Evolutionary conservation across 225 moss, liverwort and hornwort species (phyloP), one percentile per base, ranked within the genome.

Genomic region (Physcomitrium patens): DNA sequence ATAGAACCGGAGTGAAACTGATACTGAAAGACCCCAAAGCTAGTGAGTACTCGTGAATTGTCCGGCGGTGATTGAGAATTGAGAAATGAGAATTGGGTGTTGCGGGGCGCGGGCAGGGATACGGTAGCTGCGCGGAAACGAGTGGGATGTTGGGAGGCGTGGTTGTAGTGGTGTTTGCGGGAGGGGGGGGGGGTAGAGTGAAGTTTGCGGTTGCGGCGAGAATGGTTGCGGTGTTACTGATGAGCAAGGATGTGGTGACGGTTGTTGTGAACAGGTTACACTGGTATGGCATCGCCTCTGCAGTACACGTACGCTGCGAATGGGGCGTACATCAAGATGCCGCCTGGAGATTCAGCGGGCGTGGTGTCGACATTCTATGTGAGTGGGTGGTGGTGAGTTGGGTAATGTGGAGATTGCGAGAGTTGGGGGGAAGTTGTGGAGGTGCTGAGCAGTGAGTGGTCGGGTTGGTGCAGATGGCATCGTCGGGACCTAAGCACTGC

Each of bases 361-460:
- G 79, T 83, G 8, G 81, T 86, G 1, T 74, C 86, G 0, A 83
- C 81, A 23, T 71, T 89, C 15, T 89, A 89, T 15, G 65, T 79
- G 73, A 79, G 71, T 28, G 3, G 31, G 5, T 37, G 2, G 2
- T 37, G 31, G 2, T 37, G 31, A 7, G 1, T 37, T 37, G 31
- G 31, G 31, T 37, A 37, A 7, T 37, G 31, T 24, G 1, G 24
- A 24, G 24, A 24, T 1, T 24, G 24, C 24, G 24, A 9, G 14
- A 59, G 59, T 5, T 27, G 16, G 16, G 0, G 0, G 2, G 2
- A 7, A 7, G 42, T 2, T 12, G 7, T 16, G 9, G 11, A 5
- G 43, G 26, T 37, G 31, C 31, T 37, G 3, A 37, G 4, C 5
- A 37, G 31, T 37, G 31, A 4, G 31, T 7, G 7, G 7, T 37